Base-by-base conservation (phyloP, 306 rosid species). In the Vigna nakashimae region DNA sequence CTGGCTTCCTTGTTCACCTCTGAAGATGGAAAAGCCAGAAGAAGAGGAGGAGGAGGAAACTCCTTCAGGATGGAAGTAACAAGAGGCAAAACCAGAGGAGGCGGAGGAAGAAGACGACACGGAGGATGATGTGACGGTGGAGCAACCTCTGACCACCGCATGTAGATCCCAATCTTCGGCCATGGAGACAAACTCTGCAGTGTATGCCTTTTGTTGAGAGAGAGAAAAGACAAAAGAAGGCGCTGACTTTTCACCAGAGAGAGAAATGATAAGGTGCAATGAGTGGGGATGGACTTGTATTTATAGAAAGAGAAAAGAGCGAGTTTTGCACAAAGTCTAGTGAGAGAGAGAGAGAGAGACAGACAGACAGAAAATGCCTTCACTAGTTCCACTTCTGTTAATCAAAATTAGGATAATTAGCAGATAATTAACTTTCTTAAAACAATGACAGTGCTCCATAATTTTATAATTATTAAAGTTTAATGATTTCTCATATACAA, bases 161-260 rank as follows among this genome's bases (percentile, higher is more conserved):
- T 91, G 89, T 28, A 93, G 98, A 88, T 90, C 98, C 98, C 98
- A 93, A 87, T 93, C 98, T 69, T 82, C 88, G n/a, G 90, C 98
- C 88, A 78, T 3, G 49, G 85, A 74, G 84, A 85, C 85, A 82
- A 57, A 38, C 45, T 49, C 83, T 74, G 88, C 55, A 56, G 51
- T 14, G 75, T 74, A 66, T 77, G 84, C 10, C 46, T 55, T 57
- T 5, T 60, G 11, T 5, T 9, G 79, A 58, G 82, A 68, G 59
- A 79, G 84, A 75, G 64, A 68, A 73, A 32, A 74, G 88, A 78
- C 88, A 85, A 85, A 85, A 85, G 79, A 85, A 85, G 86, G 86
- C 88, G 88, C 88, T 85, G 88, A 85, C 88, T 85, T 85, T 82
- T 78, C 22, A n/a, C 7, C 4, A 16, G 51, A 79, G 83, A 73